Conservation (phyloP, 352 stramenopile genomes). For the Plasmopara viticola region DNA sequence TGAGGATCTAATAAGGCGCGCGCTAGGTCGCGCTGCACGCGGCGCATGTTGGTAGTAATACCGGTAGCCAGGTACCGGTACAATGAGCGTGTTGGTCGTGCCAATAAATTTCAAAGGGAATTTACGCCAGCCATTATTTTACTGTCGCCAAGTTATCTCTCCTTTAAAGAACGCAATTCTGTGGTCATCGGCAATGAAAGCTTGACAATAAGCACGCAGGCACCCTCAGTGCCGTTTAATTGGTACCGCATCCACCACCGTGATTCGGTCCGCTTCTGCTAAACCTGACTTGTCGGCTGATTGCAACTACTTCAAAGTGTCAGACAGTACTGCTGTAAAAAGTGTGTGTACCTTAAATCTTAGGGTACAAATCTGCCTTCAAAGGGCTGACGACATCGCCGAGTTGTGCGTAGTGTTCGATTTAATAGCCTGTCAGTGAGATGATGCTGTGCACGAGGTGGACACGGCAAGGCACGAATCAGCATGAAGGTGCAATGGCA, state of each 20-base stretch:
- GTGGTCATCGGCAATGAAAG: too few relatives aligned
- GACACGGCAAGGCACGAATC: conserved; percentile 8
- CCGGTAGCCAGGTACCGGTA: background rate
- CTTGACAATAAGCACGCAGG: too few relatives aligned
- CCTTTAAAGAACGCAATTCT: too few relatives aligned
- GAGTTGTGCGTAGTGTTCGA: conserved; percentile 8
- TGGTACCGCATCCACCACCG: too few relatives aligned
- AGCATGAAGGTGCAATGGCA: too few relatives aligned
- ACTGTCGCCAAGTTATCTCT: too few relatives aligned
- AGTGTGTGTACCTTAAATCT: background rate
- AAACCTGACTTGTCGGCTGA: conserved; percentile 7
- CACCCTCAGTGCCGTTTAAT: too few relatives aligned
- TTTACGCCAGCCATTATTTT: too few relatives aligned
- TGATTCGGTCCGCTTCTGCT: background rate
- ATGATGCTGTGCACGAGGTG: background rate
- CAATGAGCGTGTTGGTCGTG: background rate
- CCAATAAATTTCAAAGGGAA: background rate
- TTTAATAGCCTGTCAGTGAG: background rate
- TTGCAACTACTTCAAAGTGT: conserved; percentile 3
- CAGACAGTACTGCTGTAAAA: background rate
- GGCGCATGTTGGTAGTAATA: background rate
- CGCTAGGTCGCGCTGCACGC: conserved; percentile 27
- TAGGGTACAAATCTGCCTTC: too few relatives aligned
- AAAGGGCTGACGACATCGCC: conserved; percentile 6
- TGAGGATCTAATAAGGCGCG: conserved; percentile 23